Evolutionary conservation across 2,329 filamentous ascomycete genomes (phyloP).

Genomic region (Botrytis porri): DNA sequence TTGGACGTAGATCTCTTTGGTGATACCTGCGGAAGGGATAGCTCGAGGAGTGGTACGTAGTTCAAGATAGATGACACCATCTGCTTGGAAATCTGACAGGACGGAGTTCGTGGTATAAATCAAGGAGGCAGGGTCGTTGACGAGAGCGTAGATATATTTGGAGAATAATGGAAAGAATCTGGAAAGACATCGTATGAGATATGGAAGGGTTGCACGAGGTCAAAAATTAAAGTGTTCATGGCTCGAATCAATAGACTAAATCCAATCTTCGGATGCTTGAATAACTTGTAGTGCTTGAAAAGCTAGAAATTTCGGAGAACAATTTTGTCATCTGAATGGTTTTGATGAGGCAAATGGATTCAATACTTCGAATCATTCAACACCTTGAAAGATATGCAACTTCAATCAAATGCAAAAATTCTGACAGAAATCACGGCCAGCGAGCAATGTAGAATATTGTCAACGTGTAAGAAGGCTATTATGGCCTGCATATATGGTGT

Average conservation of each 20-base stretch:
- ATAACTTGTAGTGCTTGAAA: background rate
- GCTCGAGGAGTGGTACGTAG: constrained; percentile 75
- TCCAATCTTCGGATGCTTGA: background rate
- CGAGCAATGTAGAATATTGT: background rate
- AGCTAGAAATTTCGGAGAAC: background rate
- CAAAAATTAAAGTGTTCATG: background rate
- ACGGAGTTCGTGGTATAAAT: constrained; percentile 63
- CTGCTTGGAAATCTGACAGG: constrained; percentile 61
- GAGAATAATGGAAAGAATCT: constrained; percentile 79
- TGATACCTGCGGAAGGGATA: constrained; percentile 51
- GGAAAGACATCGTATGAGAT: constrained; percentile 21
- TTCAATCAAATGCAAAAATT: background rate
- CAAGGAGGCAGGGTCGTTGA: constrained; percentile 60
- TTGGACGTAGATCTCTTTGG: constrained; percentile 58
- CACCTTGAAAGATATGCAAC: background rate
- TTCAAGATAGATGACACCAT: constrained; percentile 76
- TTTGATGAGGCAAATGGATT: background rate
- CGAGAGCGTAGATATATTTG: constrained; percentile 74
- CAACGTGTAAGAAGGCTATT: background rate
- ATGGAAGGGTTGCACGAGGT: background rate
- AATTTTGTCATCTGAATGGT: background rate
- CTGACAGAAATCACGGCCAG: background rate
- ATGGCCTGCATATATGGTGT: constrained; percentile 10
- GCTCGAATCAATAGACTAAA: background rate
- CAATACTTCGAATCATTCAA: background rate